phyloP scores from a whole-genome alignment of 73 alveolate species.

The Paramecium octaurelia region DNA sequence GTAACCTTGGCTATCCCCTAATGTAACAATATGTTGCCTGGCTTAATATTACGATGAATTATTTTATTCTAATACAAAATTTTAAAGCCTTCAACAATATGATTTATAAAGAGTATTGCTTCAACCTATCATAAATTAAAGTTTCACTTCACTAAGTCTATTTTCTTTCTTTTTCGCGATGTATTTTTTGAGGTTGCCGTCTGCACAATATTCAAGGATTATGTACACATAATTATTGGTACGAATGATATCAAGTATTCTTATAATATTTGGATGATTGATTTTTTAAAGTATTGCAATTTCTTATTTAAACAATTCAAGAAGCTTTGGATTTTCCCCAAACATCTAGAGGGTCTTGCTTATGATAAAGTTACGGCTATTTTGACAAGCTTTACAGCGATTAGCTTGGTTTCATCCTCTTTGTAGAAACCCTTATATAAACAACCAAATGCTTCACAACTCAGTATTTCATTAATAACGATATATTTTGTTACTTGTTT shows the following conservation, averaged over 20 bases:
- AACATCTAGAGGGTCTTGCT: neutral
- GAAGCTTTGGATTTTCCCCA: slow-evolving; percentile 49
- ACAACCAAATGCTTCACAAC: slow-evolving; percentile 56
- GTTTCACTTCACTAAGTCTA: slow-evolving; percentile 40
- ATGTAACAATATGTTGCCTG: slow-evolving; percentile 40
- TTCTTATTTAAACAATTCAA: slow-evolving; percentile 55
- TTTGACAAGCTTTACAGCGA: slow-evolving; percentile 51
- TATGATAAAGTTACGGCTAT: neutral
- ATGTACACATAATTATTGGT: slow-evolving; percentile 47
- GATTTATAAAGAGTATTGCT: slow-evolving; percentile 47
- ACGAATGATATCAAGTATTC: slow-evolving; percentile 44
- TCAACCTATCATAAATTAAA: neutral
- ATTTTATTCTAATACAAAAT: slow-evolving; percentile 42
- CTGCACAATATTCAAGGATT: slow-evolving; percentile 54
- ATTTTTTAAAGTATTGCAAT: slow-evolving; percentile 55
- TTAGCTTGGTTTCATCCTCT: slow-evolving; percentile 55
- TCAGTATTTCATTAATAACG: slow-evolving; percentile 38
- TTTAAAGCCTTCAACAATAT: slow-evolving; percentile 59
- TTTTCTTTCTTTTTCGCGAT: slow-evolving; percentile 39
- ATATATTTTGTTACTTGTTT: slow-evolving; percentile 37
- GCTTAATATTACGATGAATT: slow-evolving; percentile 54
- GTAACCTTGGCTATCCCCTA: slow-evolving; percentile 53
- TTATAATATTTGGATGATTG: slow-evolving; percentile 44
- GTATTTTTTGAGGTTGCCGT: slow-evolving; percentile 52
- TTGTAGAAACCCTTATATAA: slow-evolving; percentile 52